Conservation (phyloP, 495 filamentous ascomycete species). For the Aspergillus heteromorphus region DNA sequence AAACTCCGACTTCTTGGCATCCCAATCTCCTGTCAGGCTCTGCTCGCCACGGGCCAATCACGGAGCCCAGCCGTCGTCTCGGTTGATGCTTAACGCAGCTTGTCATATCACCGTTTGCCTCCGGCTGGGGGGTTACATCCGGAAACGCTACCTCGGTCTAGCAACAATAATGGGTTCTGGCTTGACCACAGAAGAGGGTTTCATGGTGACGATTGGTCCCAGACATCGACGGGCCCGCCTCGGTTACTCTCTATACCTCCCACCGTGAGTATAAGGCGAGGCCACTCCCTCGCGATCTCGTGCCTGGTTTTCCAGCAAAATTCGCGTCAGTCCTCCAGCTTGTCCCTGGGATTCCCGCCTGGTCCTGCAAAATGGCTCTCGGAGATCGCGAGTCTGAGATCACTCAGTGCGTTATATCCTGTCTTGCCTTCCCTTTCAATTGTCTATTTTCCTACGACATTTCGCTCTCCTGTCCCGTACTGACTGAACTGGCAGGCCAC, state of each 20-base stretch:
- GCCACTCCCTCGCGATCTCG: constrained; percentile 3
- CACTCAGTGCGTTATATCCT: constrained; percentile 38
- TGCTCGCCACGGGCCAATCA: constrained; percentile 9
- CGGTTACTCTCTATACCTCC: constrained; percentile 9
- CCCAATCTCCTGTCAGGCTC: constrained; percentile 10
- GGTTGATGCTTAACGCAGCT: constrained; percentile 19
- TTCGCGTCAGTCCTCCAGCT: constrained; percentile 4
- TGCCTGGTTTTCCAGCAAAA: neutral
- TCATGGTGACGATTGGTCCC: constrained; percentile 4
- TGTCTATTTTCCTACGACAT: neutral
- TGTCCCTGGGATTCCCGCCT: constrained; percentile 7
- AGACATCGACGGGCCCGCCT: constrained; percentile 18
- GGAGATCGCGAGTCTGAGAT: constrained; percentile 31
- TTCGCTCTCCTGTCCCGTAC: neutral
- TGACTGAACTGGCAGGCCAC: neutral
- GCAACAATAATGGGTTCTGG: constrained; percentile 10
- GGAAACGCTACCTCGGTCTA: constrained; percentile 11
- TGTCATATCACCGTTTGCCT: constrained; percentile 17
- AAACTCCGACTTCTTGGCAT: constrained; percentile 13
- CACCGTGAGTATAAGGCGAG: constrained; percentile 19
- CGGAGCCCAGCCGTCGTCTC: neutral
- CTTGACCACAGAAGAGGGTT: constrained; percentile 8
- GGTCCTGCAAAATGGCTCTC: constrained; percentile 26
- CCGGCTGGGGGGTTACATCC: constrained; percentile 32
- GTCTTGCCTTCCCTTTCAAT: neutral